These are phyloP conservation scores for Calonectria naviculata DNA, from an alignment of 2,329 filamentous ascomycete genomes.

Conservation along the genomic window DNA sequence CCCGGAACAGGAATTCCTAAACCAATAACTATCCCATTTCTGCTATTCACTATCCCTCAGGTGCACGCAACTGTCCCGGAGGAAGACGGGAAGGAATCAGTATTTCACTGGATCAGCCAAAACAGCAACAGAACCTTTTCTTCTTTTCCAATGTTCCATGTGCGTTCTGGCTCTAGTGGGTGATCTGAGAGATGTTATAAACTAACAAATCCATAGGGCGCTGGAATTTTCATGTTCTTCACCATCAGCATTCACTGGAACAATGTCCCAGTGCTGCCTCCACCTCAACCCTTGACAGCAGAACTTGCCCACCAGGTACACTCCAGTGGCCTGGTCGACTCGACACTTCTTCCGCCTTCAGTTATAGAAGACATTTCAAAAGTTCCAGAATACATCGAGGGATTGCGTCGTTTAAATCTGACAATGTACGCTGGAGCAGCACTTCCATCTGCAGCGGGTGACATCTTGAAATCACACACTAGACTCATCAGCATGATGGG, in stretches of 20 bases:
- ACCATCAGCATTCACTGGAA: not conserved
- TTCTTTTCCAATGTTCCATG: not conserved
- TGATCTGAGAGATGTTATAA: too few relatives aligned
- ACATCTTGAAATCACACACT: not conserved
- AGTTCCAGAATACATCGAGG: not conserved
- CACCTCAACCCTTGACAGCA: not conserved
- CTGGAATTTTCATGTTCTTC: not conserved
- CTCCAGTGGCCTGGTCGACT: not conserved
- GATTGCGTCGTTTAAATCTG: not conserved
- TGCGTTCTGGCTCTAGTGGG: not conserved
- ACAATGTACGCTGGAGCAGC: not conserved
- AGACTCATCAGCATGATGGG: conserved; percentile 3
- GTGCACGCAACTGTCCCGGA: not conserved
- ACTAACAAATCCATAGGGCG: not conserved
- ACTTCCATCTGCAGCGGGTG: not conserved
- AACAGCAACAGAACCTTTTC: not conserved
- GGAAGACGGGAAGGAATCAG: not conserved
- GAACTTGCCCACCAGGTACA: not conserved
- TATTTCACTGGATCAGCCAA: not conserved
- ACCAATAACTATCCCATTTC: not conserved
- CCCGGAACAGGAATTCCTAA: not conserved
- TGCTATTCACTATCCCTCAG: not conserved
- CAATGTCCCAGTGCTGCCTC: not conserved
- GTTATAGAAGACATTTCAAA: not conserved
- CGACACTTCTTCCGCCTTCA: not conserved